Conservation (phyloP, 176 grass and related monocot genomes). For the Cymbopogon citratus region DNA sequence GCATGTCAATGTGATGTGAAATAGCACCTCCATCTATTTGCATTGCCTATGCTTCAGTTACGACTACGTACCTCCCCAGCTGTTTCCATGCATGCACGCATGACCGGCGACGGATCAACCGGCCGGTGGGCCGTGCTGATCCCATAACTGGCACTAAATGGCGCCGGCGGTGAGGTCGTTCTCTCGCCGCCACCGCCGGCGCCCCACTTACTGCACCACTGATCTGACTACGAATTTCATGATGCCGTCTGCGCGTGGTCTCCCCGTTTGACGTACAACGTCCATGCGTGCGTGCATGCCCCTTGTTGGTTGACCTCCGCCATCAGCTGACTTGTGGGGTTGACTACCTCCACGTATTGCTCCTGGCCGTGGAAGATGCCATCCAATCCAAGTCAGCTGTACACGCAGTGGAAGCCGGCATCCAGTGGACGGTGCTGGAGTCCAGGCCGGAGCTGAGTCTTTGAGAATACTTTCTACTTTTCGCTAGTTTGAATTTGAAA, state of each 20-base stretch:
- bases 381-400: not conserved
- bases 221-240: not conserved
- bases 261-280: not conserved
- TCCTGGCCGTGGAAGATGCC: not conserved
- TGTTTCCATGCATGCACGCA: not conserved
- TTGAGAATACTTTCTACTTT: not conserved
- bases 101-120: not conserved
- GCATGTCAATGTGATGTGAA: too few species aligned
- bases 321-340: not conserved
- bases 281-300: not conserved
- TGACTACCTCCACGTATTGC: not conserved
- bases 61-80: not conserved
- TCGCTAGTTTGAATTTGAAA: not conserved
- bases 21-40: too few species aligned
- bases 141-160: conserved; percentile 11
- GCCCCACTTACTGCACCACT: not conserved
- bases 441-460: too few species aligned
- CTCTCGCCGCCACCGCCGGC: not conserved
- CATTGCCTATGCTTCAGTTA: too few species aligned
- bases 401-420: not conserved
- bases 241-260: not conserved
- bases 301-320: not conserved
- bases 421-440: not conserved
- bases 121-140: not conserved
- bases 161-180: conserved; percentile 21